A percentile compares a stretch with the other conserved stretches of the same genome.
These are phyloP conservation scores for Neurospora intermedia DNA, from an alignment of 495 filamentous ascomycete genomes.

Conservation along the genomic window DNA sequence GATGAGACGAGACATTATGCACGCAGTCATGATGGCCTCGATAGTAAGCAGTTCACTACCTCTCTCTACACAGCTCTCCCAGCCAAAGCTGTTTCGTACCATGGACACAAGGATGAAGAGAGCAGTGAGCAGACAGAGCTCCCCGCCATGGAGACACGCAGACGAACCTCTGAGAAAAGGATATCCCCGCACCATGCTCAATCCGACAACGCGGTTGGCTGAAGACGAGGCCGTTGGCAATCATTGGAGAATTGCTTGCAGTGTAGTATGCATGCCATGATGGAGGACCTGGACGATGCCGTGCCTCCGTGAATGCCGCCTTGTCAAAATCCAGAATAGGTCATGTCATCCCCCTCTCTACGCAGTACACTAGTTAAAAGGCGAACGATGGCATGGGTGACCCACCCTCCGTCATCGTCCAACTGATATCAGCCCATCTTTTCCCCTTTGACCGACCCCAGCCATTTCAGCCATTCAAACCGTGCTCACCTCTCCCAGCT, in stretches of 20 bases:
- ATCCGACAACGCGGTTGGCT: not conserved
- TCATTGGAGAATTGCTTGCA: not conserved
- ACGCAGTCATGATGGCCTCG: not conserved
- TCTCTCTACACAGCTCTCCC: not conserved
- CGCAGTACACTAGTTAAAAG: no score
- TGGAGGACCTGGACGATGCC: not conserved
- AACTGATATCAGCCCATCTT: constrained; percentile 15
- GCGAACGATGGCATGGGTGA: not conserved
- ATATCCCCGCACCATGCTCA: not conserved
- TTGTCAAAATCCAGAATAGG: not conserved
- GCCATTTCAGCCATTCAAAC: not conserved
- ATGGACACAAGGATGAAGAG: not conserved
- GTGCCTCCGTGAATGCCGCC: not conserved
- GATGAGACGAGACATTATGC: not conserved
- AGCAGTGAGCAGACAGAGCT: not conserved
- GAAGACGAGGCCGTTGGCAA: not conserved
- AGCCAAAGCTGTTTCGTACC: not conserved
- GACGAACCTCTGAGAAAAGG: not conserved
- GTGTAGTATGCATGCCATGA: not conserved
- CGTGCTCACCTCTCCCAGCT: not conserved
- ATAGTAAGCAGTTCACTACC: not conserved
- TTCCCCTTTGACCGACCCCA: not conserved
- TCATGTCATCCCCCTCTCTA: not conserved
- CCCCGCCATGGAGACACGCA: not conserved
- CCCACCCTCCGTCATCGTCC: constrained; percentile 2